Evolutionary conservation across 345 rosid genomes (phyloP).

Genomic region (Salix suchowensis): DNA sequence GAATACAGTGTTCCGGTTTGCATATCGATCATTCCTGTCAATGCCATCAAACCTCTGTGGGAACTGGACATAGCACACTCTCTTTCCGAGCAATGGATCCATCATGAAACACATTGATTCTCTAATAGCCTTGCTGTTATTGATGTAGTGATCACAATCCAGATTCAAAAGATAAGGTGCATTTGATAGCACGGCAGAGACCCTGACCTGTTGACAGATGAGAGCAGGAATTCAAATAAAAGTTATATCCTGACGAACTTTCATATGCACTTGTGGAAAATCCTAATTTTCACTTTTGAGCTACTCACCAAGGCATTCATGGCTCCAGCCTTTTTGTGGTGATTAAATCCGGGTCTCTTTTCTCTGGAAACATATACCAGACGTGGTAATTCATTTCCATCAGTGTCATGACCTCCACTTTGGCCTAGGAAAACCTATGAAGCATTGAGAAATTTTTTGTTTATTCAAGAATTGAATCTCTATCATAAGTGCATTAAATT

Average conservation of each 20-base stretch:
- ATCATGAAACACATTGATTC: background rate
- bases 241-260: background rate
- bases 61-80: background rate
- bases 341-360: background rate
- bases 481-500: background rate
- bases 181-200: background rate
- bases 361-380: background rate
- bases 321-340: background rate
- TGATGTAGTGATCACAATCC: background rate
- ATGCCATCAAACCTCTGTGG: background rate
- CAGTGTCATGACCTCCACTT: background rate
- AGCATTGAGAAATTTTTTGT: background rate
- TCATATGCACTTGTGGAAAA: background rate
- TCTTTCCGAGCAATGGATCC: background rate
- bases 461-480: background rate
- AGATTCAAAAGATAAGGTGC: background rate
- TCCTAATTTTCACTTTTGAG: background rate
- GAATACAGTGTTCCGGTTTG: background rate
- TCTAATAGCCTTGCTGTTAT: background rate
- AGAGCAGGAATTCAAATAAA: background rate
- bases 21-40: background rate
- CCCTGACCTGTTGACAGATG: background rate
- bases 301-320: background rate
- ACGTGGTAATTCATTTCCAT: background rate
- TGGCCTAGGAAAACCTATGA: background rate